Percentiles rank a stretch among this genome's conserved stretches.
These are phyloP conservation scores for Cryphonectria nitschkei DNA, from an alignment of 2,329 filamentous ascomycete species.

Conservation along the genomic window DNA sequence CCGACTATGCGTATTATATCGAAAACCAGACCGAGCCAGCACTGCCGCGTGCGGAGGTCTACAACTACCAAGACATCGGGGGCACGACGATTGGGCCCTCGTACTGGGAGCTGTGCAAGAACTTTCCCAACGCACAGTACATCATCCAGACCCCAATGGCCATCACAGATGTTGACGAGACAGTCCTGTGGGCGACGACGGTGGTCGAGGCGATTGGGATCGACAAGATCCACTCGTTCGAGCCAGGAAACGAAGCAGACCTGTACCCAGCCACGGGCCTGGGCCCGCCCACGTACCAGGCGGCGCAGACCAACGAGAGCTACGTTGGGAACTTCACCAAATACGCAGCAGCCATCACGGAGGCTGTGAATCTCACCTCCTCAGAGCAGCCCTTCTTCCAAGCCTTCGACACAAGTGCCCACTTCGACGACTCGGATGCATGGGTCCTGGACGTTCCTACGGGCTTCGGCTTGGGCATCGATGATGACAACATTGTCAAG, in stretches of 20 bases:
- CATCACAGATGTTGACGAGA: constrained; percentile 41
- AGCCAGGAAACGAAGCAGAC: constrained; percentile 42
- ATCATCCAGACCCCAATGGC: constrained; percentile 43
- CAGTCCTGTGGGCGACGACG: constrained; percentile 39
- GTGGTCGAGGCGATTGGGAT: constrained; percentile 37
- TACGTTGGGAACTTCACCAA: constrained; percentile 43
- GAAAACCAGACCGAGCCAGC: constrained; percentile 38
- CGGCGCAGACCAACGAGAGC: constrained; percentile 38
- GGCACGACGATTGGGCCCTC: constrained; percentile 41
- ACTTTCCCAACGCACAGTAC: constrained; percentile 39
- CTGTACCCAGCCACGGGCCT: constrained; percentile 38
- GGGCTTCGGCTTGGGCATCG: constrained; percentile 41
- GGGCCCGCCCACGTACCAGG: constrained; percentile 40
- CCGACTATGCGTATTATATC: constrained; percentile 42
- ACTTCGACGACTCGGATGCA: constrained; percentile 34
- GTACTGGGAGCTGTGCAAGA: constrained; percentile 39
- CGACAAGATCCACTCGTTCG: constrained; percentile 41
- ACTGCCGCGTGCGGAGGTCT: constrained; percentile 39
- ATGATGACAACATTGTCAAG: constrained; percentile 38
- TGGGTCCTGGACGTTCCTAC: constrained; percentile 37
- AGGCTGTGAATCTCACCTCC: constrained; percentile 34
- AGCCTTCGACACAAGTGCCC: constrained; percentile 40
- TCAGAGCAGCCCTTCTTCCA: constrained; percentile 39
- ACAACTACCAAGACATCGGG: constrained; percentile 41
- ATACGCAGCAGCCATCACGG: constrained; percentile 38